A percentile compares a stretch with the other conserved stretches of the same genome.
phyloP scores from a whole-genome alignment of 805 yeast species.

The Peterozyma xylosa region DNA sequence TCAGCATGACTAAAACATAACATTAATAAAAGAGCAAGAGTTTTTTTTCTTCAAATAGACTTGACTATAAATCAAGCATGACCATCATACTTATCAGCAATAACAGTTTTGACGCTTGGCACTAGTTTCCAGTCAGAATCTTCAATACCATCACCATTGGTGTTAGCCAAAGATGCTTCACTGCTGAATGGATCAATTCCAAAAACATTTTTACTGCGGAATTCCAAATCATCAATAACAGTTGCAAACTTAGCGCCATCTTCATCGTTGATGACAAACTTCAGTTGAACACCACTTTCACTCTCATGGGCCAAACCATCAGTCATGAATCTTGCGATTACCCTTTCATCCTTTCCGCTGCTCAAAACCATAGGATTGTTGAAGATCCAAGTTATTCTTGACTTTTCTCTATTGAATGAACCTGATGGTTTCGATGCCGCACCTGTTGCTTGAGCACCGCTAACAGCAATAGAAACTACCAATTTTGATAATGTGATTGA shows the following conservation, averaged over 20 bases:
- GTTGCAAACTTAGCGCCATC: slow-evolving; percentile 37
- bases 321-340: slow-evolving; percentile 84
- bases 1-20: too few relatives aligned
- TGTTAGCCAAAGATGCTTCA: background rate
- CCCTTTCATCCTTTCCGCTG: slow-evolving; percentile 47
- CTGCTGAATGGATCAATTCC: slow-evolving; percentile 27
- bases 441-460: slow-evolving; percentile 54
- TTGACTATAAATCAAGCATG: slow-evolving; percentile 12
- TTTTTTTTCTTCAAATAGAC: too few relatives aligned
- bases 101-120: slow-evolving; percentile 37
- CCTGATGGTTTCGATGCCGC: slow-evolving; percentile 93
- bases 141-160: slow-evolving; percentile 12
- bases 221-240: slow-evolving; percentile 30
- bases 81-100: slow-evolving; percentile 43
- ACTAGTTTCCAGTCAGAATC: slow-evolving; percentile 25
- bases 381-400: slow-evolving; percentile 76
- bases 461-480: slow-evolving; percentile 52
- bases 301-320: slow-evolving; percentile 65
- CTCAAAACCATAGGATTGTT: slow-evolving; percentile 28
- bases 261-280: slow-evolving; percentile 42
- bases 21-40: too few relatives aligned
- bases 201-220: slow-evolving; percentile 17
- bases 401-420: slow-evolving; percentile 78
- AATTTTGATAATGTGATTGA: slow-evolving; percentile 47
- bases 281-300: slow-evolving; percentile 64